phyloP scores from a whole-genome alignment of 176 grass and related monocot genomes.

The Carex littledalei region DNA sequence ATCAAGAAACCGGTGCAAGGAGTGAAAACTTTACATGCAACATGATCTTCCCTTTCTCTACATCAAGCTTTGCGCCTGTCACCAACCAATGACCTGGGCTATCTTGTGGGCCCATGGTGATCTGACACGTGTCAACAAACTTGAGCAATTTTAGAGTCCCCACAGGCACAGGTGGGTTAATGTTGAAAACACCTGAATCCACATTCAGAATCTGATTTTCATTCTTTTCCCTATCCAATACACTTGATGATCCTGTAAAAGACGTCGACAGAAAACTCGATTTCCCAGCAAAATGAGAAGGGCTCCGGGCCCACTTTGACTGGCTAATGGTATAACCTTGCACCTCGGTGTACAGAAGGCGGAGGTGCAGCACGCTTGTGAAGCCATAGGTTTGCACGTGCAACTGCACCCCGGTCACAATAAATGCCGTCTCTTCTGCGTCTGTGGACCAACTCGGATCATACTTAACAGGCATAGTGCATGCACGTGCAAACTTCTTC shows the following conservation, averaged over 20 bases:
- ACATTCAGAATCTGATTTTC: slow-evolving; percentile 12
- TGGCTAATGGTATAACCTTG: slow-evolving; percentile 39
- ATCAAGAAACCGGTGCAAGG: slow-evolving; percentile 50
- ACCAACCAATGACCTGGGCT: slow-evolving; percentile 78
- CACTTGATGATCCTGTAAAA: slow-evolving; percentile 16
- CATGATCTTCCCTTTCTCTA: slow-evolving; percentile 73
- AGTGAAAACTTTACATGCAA: slow-evolving; percentile 87
- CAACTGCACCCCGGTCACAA: slow-evolving; percentile 72
- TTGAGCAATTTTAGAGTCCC: slow-evolving; percentile 58
- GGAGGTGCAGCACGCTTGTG: slow-evolving; percentile 51
- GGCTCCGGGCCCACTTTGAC: slow-evolving; percentile 53
- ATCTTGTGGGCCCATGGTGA: slow-evolving; percentile 73
- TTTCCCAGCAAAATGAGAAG: slow-evolving; percentile 34
- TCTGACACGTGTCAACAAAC: slow-evolving; percentile 65
- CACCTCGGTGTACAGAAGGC: slow-evolving; percentile 63
- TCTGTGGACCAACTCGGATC: slow-evolving; percentile 35
- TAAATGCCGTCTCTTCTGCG: slow-evolving; percentile 14
- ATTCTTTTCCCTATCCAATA: slow-evolving; percentile 20
- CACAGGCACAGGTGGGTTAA: slow-evolving; percentile 55
- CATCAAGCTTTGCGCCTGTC: slow-evolving; percentile 72
- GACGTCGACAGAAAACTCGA: slow-evolving; percentile 48
- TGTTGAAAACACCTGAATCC: slow-evolving; percentile 63
- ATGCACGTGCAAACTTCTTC: slow-evolving; percentile 70
- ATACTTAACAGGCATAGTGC: slow-evolving; percentile 74
- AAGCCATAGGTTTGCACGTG: slow-evolving; percentile 36